A percentile compares a stretch with the other conserved stretches of the same genome.
Conservation (phyloP, 2,329 filamentous ascomycete genomes). For the Hypoxylon sp. region DNA sequence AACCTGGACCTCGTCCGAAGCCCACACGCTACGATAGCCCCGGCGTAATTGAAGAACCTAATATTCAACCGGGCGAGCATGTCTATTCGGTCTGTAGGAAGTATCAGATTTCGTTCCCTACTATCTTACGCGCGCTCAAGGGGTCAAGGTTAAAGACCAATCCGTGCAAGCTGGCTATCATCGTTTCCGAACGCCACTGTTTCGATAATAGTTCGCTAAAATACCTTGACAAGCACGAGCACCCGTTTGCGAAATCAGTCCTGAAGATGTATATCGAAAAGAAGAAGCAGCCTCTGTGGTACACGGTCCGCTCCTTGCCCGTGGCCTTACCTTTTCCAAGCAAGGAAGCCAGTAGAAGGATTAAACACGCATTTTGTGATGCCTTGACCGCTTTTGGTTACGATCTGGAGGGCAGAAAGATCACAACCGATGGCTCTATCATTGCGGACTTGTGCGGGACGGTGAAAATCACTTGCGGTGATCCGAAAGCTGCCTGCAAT, state of each 20-base stretch:
- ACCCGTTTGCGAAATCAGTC: slow-evolving; percentile 50
- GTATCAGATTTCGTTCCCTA: slow-evolving; percentile 58
- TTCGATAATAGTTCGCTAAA: slow-evolving; percentile 48
- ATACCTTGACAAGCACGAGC: slow-evolving; percentile 51
- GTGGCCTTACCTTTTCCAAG: slow-evolving; percentile 37
- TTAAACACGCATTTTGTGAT: slow-evolving; percentile 49
- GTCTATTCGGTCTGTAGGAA: slow-evolving; percentile 55
- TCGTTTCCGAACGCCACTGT: slow-evolving; percentile 46
- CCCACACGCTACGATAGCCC: slow-evolving; percentile 6
- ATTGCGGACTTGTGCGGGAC: slow-evolving; percentile 49
- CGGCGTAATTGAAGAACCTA: background rate
- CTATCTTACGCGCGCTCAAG: slow-evolving; percentile 18
- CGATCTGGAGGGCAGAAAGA: slow-evolving; percentile 47
- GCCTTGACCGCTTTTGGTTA: slow-evolving; percentile 51
- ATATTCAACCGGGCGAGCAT: slow-evolving; percentile 40
- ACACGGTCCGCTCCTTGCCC: slow-evolving; percentile 5
- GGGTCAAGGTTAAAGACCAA: slow-evolving; percentile 34
- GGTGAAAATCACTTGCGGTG: slow-evolving; percentile 32
- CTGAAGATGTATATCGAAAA: slow-evolving; percentile 52
- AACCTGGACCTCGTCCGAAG: background rate
- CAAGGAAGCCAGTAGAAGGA: slow-evolving; percentile 38
- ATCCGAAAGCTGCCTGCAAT: slow-evolving; percentile 46
- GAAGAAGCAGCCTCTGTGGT: slow-evolving; percentile 51
- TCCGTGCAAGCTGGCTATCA: slow-evolving; percentile 31
- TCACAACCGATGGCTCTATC: slow-evolving; percentile 17